These are phyloP conservation scores for Hydrangea macrophylla DNA, from an alignment of 148 eudicot species.

Conservation along the genomic window DNA sequence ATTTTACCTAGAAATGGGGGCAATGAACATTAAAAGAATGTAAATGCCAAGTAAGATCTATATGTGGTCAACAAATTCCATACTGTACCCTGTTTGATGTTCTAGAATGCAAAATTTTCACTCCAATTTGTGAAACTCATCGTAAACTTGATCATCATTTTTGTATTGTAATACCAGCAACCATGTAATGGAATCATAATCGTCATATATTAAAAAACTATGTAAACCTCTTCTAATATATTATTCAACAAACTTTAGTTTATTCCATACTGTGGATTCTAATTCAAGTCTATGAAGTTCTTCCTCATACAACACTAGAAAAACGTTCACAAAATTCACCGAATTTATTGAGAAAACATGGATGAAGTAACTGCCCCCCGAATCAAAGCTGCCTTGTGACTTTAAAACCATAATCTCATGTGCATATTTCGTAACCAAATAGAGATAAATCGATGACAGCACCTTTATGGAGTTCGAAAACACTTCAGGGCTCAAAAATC, in stretches of 20 bases:
- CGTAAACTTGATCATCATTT: no score
- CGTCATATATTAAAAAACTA: no score
- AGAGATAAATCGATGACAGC: neutral
- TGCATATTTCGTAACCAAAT: neutral
- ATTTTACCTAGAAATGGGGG: no score
- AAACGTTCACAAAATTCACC: neutral
- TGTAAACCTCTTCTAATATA: no score
- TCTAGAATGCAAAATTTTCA: no score
- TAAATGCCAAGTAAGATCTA: no score
- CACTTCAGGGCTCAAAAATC: constrained; percentile 39
- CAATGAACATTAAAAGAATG: no score
- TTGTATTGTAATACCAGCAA: no score
- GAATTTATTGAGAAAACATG: neutral
- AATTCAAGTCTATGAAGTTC: neutral
- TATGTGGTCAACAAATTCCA: no score
- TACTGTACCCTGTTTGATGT: no score
- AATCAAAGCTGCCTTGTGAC: neutral
- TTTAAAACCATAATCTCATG: neutral
- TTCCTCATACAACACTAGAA: neutral
- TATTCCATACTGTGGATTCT: neutral
- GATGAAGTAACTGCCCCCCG: neutral
- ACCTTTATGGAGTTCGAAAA: neutral
- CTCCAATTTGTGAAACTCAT: no score
- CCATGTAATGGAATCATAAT: no score
- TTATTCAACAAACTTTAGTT: neutral